Evolutionary conservation across 441 rosid genomes (phyloP).

Genomic region (Populus hybrid): DNA sequence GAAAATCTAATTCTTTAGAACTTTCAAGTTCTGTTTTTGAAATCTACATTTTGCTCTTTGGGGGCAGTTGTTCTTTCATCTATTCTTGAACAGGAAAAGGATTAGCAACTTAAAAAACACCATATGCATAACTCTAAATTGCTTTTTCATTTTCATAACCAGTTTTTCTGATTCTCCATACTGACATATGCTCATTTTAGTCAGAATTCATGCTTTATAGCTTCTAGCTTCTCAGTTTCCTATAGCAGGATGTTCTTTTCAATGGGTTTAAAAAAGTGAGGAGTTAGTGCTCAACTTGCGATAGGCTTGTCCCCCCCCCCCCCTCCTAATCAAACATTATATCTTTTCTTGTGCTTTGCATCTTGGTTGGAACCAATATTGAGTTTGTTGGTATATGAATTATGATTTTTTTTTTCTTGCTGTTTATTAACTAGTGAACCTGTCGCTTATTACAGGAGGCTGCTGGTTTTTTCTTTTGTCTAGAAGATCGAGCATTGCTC

Average conservation of each 20-base stretch:
- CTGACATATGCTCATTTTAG: no score
- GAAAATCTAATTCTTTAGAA: neutral
- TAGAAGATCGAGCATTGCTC: constrained; percentile 88
- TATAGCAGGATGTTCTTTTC: no score
- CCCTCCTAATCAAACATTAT: neutral
- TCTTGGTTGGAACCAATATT: neutral
- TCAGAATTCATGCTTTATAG: no score
- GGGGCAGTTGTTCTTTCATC: neutral
- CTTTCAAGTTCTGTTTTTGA: neutral
- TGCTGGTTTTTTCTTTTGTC: constrained; percentile 89
- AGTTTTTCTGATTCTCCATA: no score
- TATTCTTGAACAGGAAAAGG: no score
- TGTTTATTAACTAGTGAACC: neutral
- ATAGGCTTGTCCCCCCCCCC: no score
- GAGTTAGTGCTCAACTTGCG: no score
- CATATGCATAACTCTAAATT: no score
- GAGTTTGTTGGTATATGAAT: neutral
- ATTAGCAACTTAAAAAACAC: no score
- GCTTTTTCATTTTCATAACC: no score
- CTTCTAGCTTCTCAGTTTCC: no score
- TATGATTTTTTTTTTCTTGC: neutral
- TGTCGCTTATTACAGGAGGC: constrained; percentile 48
- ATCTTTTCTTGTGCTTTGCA: neutral
- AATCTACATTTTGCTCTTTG: neutral
- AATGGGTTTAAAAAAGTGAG: no score